Conservation (phyloP, 176 grass and related monocot genomes). For the Saccharum officinarum region DNA sequence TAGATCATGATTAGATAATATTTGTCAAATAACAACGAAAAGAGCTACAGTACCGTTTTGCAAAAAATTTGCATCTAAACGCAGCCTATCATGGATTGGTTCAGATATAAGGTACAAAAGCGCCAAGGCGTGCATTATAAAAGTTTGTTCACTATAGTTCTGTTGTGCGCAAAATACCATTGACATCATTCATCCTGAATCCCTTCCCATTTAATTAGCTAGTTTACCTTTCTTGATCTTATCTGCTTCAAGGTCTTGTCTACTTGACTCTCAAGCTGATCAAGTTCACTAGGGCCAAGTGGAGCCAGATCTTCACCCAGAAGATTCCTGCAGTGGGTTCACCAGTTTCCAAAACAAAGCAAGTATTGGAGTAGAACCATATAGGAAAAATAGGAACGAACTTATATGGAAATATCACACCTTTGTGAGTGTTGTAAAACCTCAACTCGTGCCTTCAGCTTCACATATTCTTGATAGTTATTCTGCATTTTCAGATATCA, state of each 20-base stretch:
- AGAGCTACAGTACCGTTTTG: no score
- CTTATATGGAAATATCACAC: constrained; percentile 40
- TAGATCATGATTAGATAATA: no score
- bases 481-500: constrained; percentile 48
- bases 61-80: no score
- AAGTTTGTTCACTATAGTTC: not conserved
- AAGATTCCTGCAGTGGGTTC: constrained; percentile 59
- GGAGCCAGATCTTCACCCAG: constrained; percentile 81
- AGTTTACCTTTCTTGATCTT: constrained; percentile 75
- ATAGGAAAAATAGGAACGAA: not conserved
- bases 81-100: not conserved
- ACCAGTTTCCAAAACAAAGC: not conserved
- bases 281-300: constrained; percentile 54
- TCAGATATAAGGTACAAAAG: not conserved
- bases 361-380: not conserved
- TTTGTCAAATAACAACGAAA: no score
- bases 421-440: constrained; percentile 83
- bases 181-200: not conserved
- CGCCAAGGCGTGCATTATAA: not conserved
- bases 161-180: not conserved
- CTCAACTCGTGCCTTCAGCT: constrained; percentile 69
- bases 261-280: constrained; percentile 78
- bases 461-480: constrained; percentile 83
- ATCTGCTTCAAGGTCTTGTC: constrained; percentile 72
- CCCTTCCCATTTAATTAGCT: not conserved